Evolutionary conservation across 1,284 basidiomycete genomes (phyloP).

Genomic region (Ceratobasidium sp.): DNA sequence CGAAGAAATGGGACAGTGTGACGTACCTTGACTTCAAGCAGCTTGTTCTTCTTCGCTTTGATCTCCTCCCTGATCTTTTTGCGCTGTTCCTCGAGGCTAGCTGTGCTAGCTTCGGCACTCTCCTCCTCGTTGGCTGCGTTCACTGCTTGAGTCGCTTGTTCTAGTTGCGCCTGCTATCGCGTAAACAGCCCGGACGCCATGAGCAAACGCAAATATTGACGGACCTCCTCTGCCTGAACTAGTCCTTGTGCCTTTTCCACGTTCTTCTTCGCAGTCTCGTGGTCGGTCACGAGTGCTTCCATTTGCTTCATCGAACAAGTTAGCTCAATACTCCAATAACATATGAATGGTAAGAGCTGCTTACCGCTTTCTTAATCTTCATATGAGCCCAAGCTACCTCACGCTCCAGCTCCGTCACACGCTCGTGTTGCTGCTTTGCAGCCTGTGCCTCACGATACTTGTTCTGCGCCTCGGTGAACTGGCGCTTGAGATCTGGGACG

Average conservation of each 20-base stretch:
- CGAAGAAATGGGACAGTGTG: not conserved
- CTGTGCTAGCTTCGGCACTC: constrained; percentile 50
- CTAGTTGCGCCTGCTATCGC: constrained; percentile 53
- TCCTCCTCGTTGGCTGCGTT: constrained; percentile 28
- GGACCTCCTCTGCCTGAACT: constrained; percentile 58
- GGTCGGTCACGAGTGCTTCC: constrained; percentile 59
- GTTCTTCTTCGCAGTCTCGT: constrained; percentile 53
- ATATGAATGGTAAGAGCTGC: constrained; percentile 45
- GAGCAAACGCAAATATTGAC: not conserved
- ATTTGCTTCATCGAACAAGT: constrained; percentile 17
- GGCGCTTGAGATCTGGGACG: constrained; percentile 73
- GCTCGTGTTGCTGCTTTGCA: constrained; percentile 73
- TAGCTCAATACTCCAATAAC: not conserved
- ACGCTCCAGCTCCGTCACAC: constrained; percentile 72
- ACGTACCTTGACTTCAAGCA: constrained; percentile 60
- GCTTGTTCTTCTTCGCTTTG: constrained; percentile 57
- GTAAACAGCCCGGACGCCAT: constrained; percentile 13
- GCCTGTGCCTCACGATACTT: constrained; percentile 76
- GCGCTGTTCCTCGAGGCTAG: constrained; percentile 59
- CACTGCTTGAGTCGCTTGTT: constrained; percentile 44
- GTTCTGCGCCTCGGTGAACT: constrained; percentile 64
- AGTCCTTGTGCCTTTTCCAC: constrained; percentile 34
- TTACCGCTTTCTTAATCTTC: constrained; percentile 68
- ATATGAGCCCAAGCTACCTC: constrained; percentile 93
- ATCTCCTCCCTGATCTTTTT: constrained; percentile 58